Evolutionary conservation across 2,329 filamentous ascomycete genomes (phyloP).

Genomic region (Camillea tinctor): DNA sequence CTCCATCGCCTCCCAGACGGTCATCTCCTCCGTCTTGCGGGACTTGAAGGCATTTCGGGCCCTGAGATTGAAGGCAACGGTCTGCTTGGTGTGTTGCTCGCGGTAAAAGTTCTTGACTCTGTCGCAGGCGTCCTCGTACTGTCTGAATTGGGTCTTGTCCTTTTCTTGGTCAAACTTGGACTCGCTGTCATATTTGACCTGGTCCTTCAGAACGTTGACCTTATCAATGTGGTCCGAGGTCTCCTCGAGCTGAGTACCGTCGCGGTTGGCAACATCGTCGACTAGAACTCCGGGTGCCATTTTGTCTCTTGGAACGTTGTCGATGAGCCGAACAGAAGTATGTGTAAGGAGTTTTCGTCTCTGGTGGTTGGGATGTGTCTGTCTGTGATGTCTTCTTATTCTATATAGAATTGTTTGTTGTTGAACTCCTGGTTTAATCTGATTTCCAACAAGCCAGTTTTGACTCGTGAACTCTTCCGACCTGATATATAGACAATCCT

Average conservation of each 20-base stretch:
- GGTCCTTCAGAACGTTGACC: constrained; percentile 52
- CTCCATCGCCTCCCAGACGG: constrained; percentile 88
- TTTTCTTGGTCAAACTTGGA: constrained; percentile 72
- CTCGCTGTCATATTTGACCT: constrained; percentile 40
- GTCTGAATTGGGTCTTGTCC: constrained; percentile 77
- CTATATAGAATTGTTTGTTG: not conserved
- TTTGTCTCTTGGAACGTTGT: constrained; percentile 4
- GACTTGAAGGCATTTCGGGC: constrained; percentile 71
- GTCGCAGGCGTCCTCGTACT: constrained; percentile 81
- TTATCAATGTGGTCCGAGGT: constrained; percentile 50
- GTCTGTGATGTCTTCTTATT: not conserved
- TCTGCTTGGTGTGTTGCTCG: constrained; percentile 70
- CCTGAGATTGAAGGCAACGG: constrained; percentile 79
- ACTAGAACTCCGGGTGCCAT: constrained; percentile 33
- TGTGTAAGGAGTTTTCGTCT: not conserved
- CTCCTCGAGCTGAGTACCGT: constrained; percentile 41
- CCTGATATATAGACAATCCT: constrained; percentile 16
- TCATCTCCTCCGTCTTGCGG: constrained; percentile 68
- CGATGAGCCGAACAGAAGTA: not conserved
- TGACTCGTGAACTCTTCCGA: constrained; percentile 7
- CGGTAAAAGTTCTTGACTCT: constrained; percentile 85
- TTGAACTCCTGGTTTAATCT: not conserved
- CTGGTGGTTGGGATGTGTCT: constrained; percentile 2
- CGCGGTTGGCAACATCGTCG: constrained; percentile 29
- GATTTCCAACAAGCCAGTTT: not conserved